phyloP scores from a whole-genome alignment of 2,329 filamentous ascomycete genomes.

The Beauveria sp. region DNA sequence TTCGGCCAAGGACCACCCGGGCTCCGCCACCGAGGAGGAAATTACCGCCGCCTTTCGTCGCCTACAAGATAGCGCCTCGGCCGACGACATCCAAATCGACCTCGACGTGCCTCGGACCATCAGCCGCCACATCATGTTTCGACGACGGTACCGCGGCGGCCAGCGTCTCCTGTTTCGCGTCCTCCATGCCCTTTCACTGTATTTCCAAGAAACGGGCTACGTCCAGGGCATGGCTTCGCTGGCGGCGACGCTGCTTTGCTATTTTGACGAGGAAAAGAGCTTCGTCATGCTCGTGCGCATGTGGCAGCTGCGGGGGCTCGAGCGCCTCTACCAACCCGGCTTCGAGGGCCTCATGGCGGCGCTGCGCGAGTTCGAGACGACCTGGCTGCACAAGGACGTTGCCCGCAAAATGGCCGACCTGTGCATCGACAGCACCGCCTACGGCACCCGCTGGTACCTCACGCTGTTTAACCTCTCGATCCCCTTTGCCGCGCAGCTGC shows the following conservation, averaged over 20 bases:
- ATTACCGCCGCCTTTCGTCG: conserved; percentile 66
- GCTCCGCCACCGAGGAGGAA: conserved; percentile 57
- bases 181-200: conserved; percentile 82
- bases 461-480: conserved; percentile 97
- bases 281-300: conserved; percentile 96
- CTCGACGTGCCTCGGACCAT: conserved; percentile 94
- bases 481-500: conserved; percentile 86
- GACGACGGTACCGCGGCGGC: conserved; percentile 81
- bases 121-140: conserved; percentile 95
- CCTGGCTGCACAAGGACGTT: conserved; percentile 81
- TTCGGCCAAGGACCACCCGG: conserved; percentile 60
- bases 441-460: conserved; percentile 94
- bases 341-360: conserved; percentile 84
- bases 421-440: conserved; percentile 79
- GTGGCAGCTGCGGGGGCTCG: conserved; percentile 82
- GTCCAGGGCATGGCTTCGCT: conserved; percentile 97
- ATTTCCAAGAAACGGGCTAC: conserved; percentile 86
- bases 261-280: conserved; percentile 89
- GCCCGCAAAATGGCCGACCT: conserved; percentile 69
- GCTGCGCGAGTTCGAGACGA: conserved; percentile 72
- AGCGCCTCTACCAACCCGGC: conserved; percentile 73
- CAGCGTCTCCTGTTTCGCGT: conserved; percentile 89
- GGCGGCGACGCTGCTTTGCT: conserved; percentile 86
- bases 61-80: conserved; percentile 65
- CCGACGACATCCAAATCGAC: conserved; percentile 95